Percentiles rank a stretch among this genome's conserved stretches.
phyloP scores from a whole-genome alignment of 108 stramenopile genomes.

The Thalassiosira profunda region DNA sequence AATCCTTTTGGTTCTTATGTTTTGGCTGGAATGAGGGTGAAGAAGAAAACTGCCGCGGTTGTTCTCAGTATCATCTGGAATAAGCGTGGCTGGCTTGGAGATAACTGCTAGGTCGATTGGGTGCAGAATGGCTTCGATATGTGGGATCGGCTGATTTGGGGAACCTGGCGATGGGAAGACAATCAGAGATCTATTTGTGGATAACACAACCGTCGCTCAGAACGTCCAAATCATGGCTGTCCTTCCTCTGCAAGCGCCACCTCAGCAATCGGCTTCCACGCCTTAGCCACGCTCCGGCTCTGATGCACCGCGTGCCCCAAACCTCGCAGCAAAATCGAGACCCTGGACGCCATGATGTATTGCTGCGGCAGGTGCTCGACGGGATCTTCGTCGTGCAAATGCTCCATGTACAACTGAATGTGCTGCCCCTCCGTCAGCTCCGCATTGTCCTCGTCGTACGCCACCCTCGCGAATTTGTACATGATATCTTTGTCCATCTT shows the following conservation, averaged over 20 bases:
- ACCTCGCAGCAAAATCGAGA: slow-evolving; percentile 75
- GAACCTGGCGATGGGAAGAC: too few relatives aligned
- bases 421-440: slow-evolving; percentile 74
- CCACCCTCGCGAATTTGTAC: slow-evolving; percentile 75
- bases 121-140: too few relatives aligned
- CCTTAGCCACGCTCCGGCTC: slow-evolving; percentile 65
- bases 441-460: slow-evolving; percentile 73
- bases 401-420: slow-evolving; percentile 87
- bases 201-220: too few relatives aligned
- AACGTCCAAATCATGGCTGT: too few relatives aligned
- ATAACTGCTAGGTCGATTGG: too few relatives aligned
- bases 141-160: too few relatives aligned
- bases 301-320: slow-evolving; percentile 82
- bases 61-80: too few relatives aligned
- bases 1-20: too few relatives aligned
- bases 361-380: slow-evolving; percentile 66
- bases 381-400: slow-evolving; percentile 70
- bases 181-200: too few relatives aligned
- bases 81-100: too few relatives aligned
- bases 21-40: too few relatives aligned
- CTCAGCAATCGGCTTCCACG: slow-evolving; percentile 81
- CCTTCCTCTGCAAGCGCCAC: slow-evolving; percentile 65
- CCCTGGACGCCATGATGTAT: slow-evolving; percentile 75
- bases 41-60: too few relatives aligned
- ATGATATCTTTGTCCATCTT: slow-evolving; percentile 70